Conservation (phyloP, 2,329 filamentous ascomycete genomes). For the Aspergillus persii region DNA sequence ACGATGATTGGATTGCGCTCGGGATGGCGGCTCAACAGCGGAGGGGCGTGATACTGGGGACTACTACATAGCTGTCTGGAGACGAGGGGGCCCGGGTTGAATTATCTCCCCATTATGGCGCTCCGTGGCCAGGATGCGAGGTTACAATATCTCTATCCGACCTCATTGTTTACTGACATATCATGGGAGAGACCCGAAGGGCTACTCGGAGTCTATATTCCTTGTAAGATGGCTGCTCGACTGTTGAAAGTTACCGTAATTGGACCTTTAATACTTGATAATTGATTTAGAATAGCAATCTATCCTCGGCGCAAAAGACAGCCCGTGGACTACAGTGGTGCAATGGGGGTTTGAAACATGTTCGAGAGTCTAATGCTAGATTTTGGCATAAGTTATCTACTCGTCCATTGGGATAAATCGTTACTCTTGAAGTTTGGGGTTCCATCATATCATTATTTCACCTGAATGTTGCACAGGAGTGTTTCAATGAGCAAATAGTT, state of each 20-base stretch:
- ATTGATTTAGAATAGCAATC: neutral
- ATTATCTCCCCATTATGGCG: slow-evolving; percentile 4
- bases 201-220: neutral
- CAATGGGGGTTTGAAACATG: too few relatives aligned
- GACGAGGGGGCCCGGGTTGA: slow-evolving; percentile 10
- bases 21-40: slow-evolving; percentile 17
- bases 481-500: too few relatives aligned
- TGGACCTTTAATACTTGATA: neutral
- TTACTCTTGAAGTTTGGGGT: too few relatives aligned
- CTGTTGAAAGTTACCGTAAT: neutral
- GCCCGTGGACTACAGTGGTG: too few relatives aligned
- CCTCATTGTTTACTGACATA: neutral
- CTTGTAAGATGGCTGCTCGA: neutral
- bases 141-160: slow-evolving; percentile 10
- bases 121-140: neutral
- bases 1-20: slow-evolving; percentile 31
- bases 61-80: slow-evolving; percentile 22
- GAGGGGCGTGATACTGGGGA: neutral
- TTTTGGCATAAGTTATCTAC: too few relatives aligned
- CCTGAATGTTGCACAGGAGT: too few relatives aligned
- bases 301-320: too few relatives aligned
- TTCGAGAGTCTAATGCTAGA: too few relatives aligned
- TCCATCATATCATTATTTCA: too few relatives aligned
- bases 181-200: neutral
- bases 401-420: too few relatives aligned